phyloP scores from a whole-genome alignment of 2,329 filamentous ascomycete species.

The Cladophialophora yegresii region DNA sequence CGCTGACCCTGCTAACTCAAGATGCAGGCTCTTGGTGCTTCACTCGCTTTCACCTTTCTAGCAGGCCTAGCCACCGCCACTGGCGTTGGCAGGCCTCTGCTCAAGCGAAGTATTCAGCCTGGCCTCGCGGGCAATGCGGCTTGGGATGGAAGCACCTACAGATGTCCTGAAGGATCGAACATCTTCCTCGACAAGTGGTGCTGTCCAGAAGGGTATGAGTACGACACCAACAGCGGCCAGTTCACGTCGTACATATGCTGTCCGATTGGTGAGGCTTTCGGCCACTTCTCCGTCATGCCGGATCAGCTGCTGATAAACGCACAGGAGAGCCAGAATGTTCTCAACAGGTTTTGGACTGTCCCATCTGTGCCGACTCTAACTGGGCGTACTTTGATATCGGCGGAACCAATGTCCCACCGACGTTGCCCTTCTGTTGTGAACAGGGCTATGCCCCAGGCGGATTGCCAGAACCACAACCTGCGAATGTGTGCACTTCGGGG shows the following conservation, averaged over 20 bases:
- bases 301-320: not conserved
- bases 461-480: constrained; percentile 1
- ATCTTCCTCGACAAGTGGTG: constrained; percentile 4
- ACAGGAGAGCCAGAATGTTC: constrained; percentile 2
- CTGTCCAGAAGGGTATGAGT: constrained; percentile 8
- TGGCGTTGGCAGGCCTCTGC: not conserved
- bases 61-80: not conserved
- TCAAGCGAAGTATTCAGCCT: constrained; percentile 4
- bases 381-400: constrained; percentile 8
- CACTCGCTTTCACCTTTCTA: not conserved
- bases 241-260: constrained; percentile 11
- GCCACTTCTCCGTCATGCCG: not conserved
- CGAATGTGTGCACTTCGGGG: constrained; percentile 13
- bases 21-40: not conserved
- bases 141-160: constrained; percentile 9
- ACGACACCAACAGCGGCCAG: not conserved
- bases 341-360: constrained; percentile 3
- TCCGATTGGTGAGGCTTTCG: not conserved
- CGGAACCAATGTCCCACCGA: constrained; percentile 8
- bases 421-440: constrained; percentile 11
- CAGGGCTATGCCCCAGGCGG: not conserved
- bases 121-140: constrained; percentile 8
- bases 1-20: not conserved
- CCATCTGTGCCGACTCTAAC: constrained; percentile 1
- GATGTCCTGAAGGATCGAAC: constrained; percentile 5